These are phyloP conservation scores for Termitomyces sp. DNA, from an alignment of 768 basidiomycete species.

Conservation along the genomic window DNA sequence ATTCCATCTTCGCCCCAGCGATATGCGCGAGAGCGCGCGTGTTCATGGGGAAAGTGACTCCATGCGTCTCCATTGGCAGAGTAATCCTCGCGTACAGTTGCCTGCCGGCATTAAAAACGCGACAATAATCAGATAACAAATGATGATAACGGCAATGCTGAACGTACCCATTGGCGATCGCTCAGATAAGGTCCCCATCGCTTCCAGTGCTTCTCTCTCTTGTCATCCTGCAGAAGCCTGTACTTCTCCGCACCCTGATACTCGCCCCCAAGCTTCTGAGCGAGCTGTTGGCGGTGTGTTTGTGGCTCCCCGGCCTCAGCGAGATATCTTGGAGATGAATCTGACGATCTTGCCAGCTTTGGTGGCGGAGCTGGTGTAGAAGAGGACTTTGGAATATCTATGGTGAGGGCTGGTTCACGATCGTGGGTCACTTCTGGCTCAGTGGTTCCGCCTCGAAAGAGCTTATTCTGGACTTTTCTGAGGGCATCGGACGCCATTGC, in stretches of 20 bases:
- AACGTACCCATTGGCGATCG: constrained; percentile 95
- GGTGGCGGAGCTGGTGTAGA: constrained; percentile 41
- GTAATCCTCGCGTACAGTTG: constrained; percentile 98
- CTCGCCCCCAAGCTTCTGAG: constrained; percentile 57
- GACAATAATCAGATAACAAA: constrained; percentile 2
- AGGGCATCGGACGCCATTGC: constrained; percentile 39
- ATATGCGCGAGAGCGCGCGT: constrained; percentile 91
- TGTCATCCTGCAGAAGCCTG: constrained; percentile 80
- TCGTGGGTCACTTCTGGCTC: constrained; percentile 17
- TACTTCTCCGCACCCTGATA: constrained; percentile 84
- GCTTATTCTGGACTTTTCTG: constrained; percentile 70
- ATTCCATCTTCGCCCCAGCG: constrained; percentile 99
- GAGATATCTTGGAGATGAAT: constrained; percentile 30
- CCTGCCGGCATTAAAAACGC: constrained; percentile 45
- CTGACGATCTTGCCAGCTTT: constrained; percentile 39
- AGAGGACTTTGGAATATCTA: constrained; percentile 63
- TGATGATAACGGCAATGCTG: constrained; percentile 1
- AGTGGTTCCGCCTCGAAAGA: constrained; percentile 51
- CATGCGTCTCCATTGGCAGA: constrained; percentile 95
- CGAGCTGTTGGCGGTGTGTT: constrained; percentile 64
- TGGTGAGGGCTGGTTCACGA: constrained; percentile 44
- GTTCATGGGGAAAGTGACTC: constrained; percentile 93
- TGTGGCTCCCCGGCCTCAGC: constrained; percentile 19
- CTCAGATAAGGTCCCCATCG: constrained; percentile 98
- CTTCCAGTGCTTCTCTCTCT: constrained; percentile 91